Percentiles rank a stretch among this genome's conserved stretches.
Conservation (phyloP, 208 protist species). For the Trypanosomatidae sp. region DNA sequence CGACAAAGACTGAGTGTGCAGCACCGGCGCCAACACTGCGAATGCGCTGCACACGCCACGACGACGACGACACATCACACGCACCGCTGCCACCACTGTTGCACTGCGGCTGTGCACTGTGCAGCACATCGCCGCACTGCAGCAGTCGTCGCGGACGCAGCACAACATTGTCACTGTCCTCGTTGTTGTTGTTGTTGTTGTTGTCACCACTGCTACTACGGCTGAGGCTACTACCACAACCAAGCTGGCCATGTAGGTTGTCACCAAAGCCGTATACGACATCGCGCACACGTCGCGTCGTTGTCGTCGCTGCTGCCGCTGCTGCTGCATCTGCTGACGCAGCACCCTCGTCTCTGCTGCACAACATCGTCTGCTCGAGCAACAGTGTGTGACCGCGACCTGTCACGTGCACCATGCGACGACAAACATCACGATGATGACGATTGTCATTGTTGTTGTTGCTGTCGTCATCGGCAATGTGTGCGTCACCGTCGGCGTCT, state of each 20-base stretch:
- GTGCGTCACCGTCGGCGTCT: no score
- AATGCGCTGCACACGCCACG: constrained; percentile 21
- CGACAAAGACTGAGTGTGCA: constrained; percentile 55
- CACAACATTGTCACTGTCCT: constrained; percentile 4
- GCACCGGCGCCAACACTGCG: constrained; percentile 25
- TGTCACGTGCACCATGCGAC: no score
- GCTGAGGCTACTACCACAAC: neutral
- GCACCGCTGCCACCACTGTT: neutral
- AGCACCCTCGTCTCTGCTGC: no score
- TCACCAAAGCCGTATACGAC: constrained; percentile 63
- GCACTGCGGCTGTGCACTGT: neutral
- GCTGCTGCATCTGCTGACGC: no score
- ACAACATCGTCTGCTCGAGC: no score
- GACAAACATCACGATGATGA: no score
- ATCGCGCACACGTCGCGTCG: no score
- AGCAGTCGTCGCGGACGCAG: constrained; percentile 10
- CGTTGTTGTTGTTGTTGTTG: constrained; percentile 1
- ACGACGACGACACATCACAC: neutral
- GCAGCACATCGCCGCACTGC: constrained; percentile 15
- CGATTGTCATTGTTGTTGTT: no score
- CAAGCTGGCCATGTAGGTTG: constrained; percentile 71
- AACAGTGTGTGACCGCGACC: no score
- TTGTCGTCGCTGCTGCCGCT: no score
- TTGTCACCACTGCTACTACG: neutral
- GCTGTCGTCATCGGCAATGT: no score